Evolutionary conservation across 148 eudicot species (phyloP), one percentile per base, ranked within the genome.

Genomic region (Rhododendron molle): DNA sequence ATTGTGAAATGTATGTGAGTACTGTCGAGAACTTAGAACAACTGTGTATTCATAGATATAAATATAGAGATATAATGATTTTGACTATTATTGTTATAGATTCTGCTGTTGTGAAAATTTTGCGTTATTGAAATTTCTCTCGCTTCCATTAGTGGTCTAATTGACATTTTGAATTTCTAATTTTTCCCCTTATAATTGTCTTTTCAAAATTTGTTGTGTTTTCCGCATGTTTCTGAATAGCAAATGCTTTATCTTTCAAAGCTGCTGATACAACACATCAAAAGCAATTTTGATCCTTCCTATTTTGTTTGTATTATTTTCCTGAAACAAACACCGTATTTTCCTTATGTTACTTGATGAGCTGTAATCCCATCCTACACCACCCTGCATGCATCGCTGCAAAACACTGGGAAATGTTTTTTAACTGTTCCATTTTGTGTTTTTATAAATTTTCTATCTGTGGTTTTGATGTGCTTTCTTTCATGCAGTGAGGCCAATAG

Each of bases 401-500:
- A 71, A 71, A 71, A 71, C 76, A 71, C 16, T 14, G 18, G 20
- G 38, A 67, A 26, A 14, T 13, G 76, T 71, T 71, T 30, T 14
- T 30, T 10, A 65, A 65, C 28, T 69, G 16, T 26, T 69, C 74
- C 36, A n/a, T 65, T 28, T 69, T 12, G 38, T 36, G 43, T 1
- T 73, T 6, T 20, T 20, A 7, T 74, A 7, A 5, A 34, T 74
- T 74, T 20, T 18, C 4, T 74, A 30, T 73, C 47, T 20, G 18
- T 71, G 40, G 78, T 74, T 74, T 74, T 38, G 20, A 74, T 74
- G 46, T 74, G 78, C 20, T 36, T 74, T 43, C 44, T 74, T 38
- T 46, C 43, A 50, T 92, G 90, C 98, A 97, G 99, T 88, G 77
- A 97, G 89, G 88, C 98, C 98, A 18, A 92, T 97, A 83, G 79